Evolutionary conservation across 352 stramenopile species (phyloP).

Genomic region (Globisporangium iwayamae): DNA sequence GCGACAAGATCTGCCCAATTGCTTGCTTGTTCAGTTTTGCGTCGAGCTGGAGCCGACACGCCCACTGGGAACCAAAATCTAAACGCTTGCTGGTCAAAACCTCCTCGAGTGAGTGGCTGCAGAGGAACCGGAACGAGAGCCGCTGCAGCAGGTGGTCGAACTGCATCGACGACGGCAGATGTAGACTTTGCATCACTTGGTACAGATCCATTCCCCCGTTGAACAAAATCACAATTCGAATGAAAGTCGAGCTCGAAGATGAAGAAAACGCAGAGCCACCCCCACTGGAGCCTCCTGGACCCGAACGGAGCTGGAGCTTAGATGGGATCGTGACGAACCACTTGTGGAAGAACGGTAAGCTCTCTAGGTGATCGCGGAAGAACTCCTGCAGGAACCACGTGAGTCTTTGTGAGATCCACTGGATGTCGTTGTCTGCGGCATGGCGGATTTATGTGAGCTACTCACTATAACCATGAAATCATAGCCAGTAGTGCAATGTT

Average conservation of each 20-base stretch:
- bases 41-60: slow-evolving; percentile 49
- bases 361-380: slow-evolving; percentile 54
- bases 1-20: slow-evolving; percentile 45
- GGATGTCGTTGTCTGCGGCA: slow-evolving; percentile 40
- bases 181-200: slow-evolving; percentile 20
- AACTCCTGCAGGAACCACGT: slow-evolving; percentile 55
- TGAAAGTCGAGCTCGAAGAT: slow-evolving; percentile 20
- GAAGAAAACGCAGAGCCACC: slow-evolving; percentile 13
- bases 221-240: slow-evolving; percentile 69
- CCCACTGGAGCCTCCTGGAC: slow-evolving; percentile 17
- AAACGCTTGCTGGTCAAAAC: slow-evolving; percentile 59
- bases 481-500: background rate
- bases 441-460: background rate
- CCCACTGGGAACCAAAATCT: slow-evolving; percentile 43
- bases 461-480: background rate
- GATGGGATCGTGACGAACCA: slow-evolving; percentile 59
- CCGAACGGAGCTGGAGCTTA: slow-evolving; percentile 45
- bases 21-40: slow-evolving; percentile 51
- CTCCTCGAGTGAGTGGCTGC: slow-evolving; percentile 39
- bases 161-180: slow-evolving; percentile 24
- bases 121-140: slow-evolving; percentile 10
- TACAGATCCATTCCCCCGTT: slow-evolving; percentile 34
- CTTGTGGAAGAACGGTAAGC: slow-evolving; percentile 55
- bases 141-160: slow-evolving; percentile 18
- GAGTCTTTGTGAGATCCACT: slow-evolving; percentile 35